phyloP scores from a whole-genome alignment of 176 grass and related monocot genomes.

The Cenchrus purpureus region DNA sequence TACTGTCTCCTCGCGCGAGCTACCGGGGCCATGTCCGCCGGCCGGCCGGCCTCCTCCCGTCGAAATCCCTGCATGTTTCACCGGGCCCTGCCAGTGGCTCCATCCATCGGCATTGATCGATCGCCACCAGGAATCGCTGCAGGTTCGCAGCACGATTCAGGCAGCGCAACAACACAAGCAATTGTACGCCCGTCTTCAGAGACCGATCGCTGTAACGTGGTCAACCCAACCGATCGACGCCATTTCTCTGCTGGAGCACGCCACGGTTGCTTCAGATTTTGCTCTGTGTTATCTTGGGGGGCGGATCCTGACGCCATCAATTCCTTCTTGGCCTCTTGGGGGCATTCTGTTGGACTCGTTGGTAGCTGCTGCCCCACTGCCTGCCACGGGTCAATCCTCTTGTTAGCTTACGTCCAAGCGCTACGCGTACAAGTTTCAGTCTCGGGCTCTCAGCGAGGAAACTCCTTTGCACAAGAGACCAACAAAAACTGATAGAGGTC shows the following conservation, averaged over 20 bases:
- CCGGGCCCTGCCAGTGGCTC: not conserved
- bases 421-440: conserved; percentile 21
- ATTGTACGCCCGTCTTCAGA: not conserved
- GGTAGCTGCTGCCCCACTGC: not conserved
- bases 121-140: not conserved
- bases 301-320: too few relatives aligned
- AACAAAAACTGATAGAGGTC: not conserved
- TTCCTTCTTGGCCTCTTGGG: too few relatives aligned
- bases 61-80: not conserved
- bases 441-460: not conserved
- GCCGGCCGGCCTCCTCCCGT: not conserved
- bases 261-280: too few relatives aligned
- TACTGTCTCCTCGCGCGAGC: conserved; percentile 31
- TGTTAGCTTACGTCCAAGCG: not conserved
- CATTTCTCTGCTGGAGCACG: too few relatives aligned
- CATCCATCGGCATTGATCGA: too few relatives aligned
- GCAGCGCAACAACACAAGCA: not conserved
- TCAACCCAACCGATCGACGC: not conserved
- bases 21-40: conserved; percentile 50
- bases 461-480: not conserved
- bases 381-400: not conserved
- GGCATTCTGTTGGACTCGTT: too few relatives aligned
- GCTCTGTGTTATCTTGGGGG: too few relatives aligned
- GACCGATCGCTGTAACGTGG: not conserved
- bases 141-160: conserved; percentile 32